Evolutionary conservation across 2,329 filamentous ascomycete species (phyloP).

Genomic region (Tolypocladium pustulatum): DNA sequence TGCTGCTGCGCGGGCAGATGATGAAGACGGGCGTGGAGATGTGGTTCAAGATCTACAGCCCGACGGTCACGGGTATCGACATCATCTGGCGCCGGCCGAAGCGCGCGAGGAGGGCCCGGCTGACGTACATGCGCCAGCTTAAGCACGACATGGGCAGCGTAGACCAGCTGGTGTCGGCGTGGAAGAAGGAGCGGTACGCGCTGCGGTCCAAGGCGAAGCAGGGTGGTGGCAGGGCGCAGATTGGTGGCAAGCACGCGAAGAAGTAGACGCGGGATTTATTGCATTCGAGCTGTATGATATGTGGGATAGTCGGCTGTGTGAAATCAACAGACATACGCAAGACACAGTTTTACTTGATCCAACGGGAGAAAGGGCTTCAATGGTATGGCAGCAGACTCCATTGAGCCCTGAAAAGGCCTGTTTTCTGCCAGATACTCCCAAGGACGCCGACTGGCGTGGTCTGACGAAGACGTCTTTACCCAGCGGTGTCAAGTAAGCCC

Average conservation of each 20-base stretch:
- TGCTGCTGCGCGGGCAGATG: constrained; percentile 77
- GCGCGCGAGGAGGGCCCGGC: constrained; percentile 73
- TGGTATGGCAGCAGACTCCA: not conserved
- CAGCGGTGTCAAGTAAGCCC: not conserved
- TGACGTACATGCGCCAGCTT: constrained; percentile 85
- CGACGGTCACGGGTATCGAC: constrained; percentile 82
- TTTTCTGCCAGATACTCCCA: not conserved
- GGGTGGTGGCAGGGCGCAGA: constrained; percentile 5
- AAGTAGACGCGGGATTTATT: constrained; percentile 4
- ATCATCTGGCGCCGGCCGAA: constrained; percentile 79
- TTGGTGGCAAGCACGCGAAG: constrained; percentile 8
- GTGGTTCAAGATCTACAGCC: constrained; percentile 94
- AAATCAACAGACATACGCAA: not conserved
- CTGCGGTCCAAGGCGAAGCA: constrained; percentile 24
- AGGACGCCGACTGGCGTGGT: not conserved
- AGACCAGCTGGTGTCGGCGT: constrained; percentile 59
- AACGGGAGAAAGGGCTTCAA: not conserved
- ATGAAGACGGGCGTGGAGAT: constrained; percentile 87
- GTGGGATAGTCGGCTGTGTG: not conserved
- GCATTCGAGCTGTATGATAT: constrained; percentile 17
- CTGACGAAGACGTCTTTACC: not conserved
- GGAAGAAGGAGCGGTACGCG: constrained; percentile 34
- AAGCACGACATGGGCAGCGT: constrained; percentile 83
- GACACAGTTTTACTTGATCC: not conserved
- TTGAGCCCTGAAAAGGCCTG: not conserved